Conservation (phyloP, 331 rosid species). For the Acacia pycnantha region DNA sequence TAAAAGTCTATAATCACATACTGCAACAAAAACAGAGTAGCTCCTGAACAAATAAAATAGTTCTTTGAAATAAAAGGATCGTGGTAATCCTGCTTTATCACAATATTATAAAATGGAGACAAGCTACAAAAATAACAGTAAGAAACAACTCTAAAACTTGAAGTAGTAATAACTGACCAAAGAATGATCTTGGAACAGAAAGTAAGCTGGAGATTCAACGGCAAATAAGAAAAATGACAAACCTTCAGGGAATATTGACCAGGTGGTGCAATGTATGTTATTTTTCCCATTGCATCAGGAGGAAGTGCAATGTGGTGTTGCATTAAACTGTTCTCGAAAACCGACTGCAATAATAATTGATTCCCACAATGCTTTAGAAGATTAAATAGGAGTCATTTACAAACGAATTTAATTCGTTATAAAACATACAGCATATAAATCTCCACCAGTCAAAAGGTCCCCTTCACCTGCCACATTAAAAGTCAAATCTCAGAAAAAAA, state of each 20-base stretch:
- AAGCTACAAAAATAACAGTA: slow-evolving; percentile 2
- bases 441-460: slow-evolving; percentile 89
- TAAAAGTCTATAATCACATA: slow-evolving; percentile 12
- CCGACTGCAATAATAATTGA: slow-evolving; percentile 58
- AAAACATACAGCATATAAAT: slow-evolving; percentile 87
- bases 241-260: slow-evolving; percentile 96
- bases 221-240: slow-evolving; percentile 11
- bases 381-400: slow-evolving; percentile 16
- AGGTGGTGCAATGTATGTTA: slow-evolving; percentile 80
- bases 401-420: slow-evolving; percentile 17
- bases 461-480: slow-evolving; percentile 78
- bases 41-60: slow-evolving; percentile 8
- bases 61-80: not conserved
- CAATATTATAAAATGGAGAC: not conserved
- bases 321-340: slow-evolving; percentile 88
- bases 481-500: slow-evolving; percentile 8
- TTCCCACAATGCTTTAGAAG: slow-evolving; percentile 23
- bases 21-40: slow-evolving; percentile 16
- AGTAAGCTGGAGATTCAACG: not conserved
- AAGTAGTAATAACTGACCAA: not conserved
- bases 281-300: slow-evolving; percentile 96
- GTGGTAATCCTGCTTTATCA: slow-evolving; percentile 13
- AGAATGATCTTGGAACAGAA: slow-evolving; percentile 15
- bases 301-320: slow-evolving; percentile 86
- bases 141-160: slow-evolving; percentile 8